Percentiles rank a stretch among this genome's conserved stretches.
phyloP scores from a whole-genome alignment of 441 rosid species.

The Capsella rubella region DNA sequence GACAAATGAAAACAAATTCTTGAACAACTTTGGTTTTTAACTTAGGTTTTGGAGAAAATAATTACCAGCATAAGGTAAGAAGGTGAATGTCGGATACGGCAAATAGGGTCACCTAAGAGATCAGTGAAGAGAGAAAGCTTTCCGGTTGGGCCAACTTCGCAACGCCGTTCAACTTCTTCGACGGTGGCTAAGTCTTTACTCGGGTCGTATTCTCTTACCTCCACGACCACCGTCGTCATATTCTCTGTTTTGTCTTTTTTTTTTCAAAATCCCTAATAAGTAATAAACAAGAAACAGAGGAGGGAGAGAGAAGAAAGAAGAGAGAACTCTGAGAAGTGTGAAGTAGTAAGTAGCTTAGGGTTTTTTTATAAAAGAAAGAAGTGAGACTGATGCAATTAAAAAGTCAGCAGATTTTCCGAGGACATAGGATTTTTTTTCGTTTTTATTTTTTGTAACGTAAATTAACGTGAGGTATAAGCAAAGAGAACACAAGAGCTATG shows the following conservation, averaged over 20 bases:
- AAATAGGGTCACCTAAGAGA: slow-evolving; percentile 94
- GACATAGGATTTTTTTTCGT: slow-evolving; percentile 22
- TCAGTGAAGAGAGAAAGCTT: slow-evolving; percentile 91
- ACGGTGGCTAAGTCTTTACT: slow-evolving; percentile 61
- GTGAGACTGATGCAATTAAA: slow-evolving; percentile 19
- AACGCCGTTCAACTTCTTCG: slow-evolving; percentile 78
- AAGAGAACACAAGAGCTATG: slow-evolving; percentile 2
- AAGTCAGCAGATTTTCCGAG: slow-evolving; percentile 41
- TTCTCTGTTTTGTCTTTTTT: slow-evolving; percentile 12
- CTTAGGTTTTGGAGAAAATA: background rate
- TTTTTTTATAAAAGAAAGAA: slow-evolving; percentile 41
- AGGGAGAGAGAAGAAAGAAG: background rate
- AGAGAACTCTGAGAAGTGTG: slow-evolving; percentile 50
- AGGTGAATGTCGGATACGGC: slow-evolving; percentile 97
- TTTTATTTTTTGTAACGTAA: background rate
- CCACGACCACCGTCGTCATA: slow-evolving; percentile 41
- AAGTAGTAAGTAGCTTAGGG: slow-evolving; percentile 8
- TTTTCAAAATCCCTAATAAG: background rate
- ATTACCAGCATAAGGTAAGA: slow-evolving; percentile 95
- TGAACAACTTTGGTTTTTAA: background rate
- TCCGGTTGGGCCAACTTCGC: slow-evolving; percentile 93
- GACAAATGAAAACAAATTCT: background rate
- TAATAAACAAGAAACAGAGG: background rate
- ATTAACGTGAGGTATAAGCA: slow-evolving; percentile 41
- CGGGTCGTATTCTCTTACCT: slow-evolving; percentile 76